phyloP scores from a whole-genome alignment of 2,329 filamentous ascomycete species.

The Xylariaceae sp. region DNA sequence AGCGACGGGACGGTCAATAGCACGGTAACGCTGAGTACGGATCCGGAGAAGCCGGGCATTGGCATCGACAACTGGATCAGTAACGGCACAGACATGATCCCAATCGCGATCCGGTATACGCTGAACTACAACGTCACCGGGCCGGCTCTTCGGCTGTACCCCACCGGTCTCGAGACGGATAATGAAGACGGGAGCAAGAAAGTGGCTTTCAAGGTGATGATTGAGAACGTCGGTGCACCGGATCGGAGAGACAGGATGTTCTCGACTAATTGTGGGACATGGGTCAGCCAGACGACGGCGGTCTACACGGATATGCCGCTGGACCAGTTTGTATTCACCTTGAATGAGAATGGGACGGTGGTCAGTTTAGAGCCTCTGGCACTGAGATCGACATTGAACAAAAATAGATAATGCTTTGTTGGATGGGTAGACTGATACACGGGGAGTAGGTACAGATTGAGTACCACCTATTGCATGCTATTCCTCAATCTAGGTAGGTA shows the following conservation, averaged over 20 bases:
- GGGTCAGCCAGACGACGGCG: constrained; percentile 22
- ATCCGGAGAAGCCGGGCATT: constrained; percentile 18
- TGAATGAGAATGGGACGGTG: constrained; percentile 14
- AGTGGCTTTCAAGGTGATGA: constrained; percentile 24
- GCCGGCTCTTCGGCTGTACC: constrained; percentile 23
- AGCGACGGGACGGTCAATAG: constrained; percentile 9
- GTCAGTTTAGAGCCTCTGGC: constrained; percentile 22
- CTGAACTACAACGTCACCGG: constrained; percentile 21
- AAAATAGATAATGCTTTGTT: constrained; percentile 4
- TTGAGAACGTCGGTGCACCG: constrained; percentile 19
- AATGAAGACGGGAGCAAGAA: constrained; percentile 6
- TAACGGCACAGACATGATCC: constrained; percentile 26
- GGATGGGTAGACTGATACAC: no score
- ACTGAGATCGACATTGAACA: constrained; percentile 17
- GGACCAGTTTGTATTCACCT: constrained; percentile 26
- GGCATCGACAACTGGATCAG: constrained; percentile 22
- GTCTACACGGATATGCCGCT: constrained; percentile 26
- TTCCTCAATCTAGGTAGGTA: no score
- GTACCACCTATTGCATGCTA: no score
- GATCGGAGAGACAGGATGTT: constrained; percentile 21
- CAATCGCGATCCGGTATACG: constrained; percentile 20
- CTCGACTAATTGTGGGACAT: constrained; percentile 26
- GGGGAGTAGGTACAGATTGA: no score
- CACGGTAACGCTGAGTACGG: constrained; percentile 18
- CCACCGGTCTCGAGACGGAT: constrained; percentile 19